Evolutionary conservation across 1,284 basidiomycete genomes (phyloP), one percentile per base, ranked within the genome.

Genomic region (Erythrobasidium hasegawianum): DNA sequence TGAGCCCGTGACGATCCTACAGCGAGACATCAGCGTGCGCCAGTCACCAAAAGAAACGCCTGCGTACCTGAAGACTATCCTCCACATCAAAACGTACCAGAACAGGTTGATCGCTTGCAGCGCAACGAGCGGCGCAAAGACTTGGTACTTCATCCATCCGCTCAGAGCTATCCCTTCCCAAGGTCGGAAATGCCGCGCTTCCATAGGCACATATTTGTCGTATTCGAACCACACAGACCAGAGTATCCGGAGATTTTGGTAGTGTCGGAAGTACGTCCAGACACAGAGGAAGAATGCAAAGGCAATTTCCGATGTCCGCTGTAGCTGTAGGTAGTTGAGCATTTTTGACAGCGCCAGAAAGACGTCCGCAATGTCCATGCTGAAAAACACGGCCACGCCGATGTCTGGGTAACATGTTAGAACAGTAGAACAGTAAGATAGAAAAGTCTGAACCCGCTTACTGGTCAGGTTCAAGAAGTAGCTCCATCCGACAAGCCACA

Each of bases 261-360:
- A 97, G 77, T 97, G 94, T 0, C 96, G 89, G 83, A 96, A 92
- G 78, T 98, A 98, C 87, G 87, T 86, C 93, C 94, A 97, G 8
- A 89, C 78, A 49, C 75, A 75, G 57, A 92, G 79, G 75, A 97
- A 90, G 52, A 83, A 71, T 0, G 80, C 81, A 73, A 93, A 96
- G 2, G 84, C 75, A 39, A 84, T 78, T 1, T 84, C 78, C 70
- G 92, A 90, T 10, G 85, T 79, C 2, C 72, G 72, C 41, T 75
- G 70, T 26, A 68, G 54, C 38, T 85, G 83, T 43, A 95, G 82
- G 75, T 97, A 97, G 78, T 95, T 94, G 66, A 92, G 77, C 18
- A 91, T 77, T 79, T 96, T 96, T 11, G 89, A 86, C 59, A 88
- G 78, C 7, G 62, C 62, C n/a, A 65, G 43, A 38, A 65, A 57